phyloP scores from a whole-genome alignment of 2,329 filamentous ascomycete genomes.

The Sporothrix mexicana region DNA sequence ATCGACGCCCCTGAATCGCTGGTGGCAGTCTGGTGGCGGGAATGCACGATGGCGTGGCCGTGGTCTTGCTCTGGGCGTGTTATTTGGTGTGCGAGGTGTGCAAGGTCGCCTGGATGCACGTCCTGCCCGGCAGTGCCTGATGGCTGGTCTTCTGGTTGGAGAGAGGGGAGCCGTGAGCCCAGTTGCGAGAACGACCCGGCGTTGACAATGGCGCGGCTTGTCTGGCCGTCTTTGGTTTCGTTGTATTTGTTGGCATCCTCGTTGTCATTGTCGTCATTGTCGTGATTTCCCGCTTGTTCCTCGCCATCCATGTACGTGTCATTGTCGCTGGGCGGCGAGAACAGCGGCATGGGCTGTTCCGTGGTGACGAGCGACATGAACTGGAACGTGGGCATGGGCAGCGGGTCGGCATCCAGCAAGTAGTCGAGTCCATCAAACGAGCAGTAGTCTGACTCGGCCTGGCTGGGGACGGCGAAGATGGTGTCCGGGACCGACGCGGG shows the following conservation, averaged over 20 bases:
- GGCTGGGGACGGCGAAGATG: no score
- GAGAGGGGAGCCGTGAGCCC: not conserved
- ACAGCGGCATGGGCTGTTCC: constrained; percentile 14
- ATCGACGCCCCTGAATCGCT: no score
- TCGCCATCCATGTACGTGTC: not conserved
- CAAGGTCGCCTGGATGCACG: no score
- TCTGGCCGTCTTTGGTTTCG: no score
- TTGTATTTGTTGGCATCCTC: not conserved
- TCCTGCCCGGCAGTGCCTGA: no score
- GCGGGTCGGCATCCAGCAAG: not conserved
- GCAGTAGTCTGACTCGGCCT: constrained; percentile 10
- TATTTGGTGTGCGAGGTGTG: no score
- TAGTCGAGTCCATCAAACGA: constrained; percentile 10
- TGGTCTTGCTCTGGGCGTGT: no score
- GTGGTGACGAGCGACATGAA: constrained; percentile 11
- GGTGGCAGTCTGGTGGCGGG: no score
- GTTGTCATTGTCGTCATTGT: not conserved
- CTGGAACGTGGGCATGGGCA: constrained; percentile 1
- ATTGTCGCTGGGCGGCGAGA: constrained; percentile 15
- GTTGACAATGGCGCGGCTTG: no score
- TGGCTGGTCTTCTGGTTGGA: no score
- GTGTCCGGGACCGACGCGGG: no score
- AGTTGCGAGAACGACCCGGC: constrained; percentile 2
- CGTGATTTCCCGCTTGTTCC: not conserved
- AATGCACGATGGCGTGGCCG: no score